Percentiles rank a stretch among this genome's conserved stretches.
These are phyloP conservation scores for Hypoxylon sp. DNA, from an alignment of 2,329 filamentous ascomycete genomes.

Conservation along the genomic window DNA sequence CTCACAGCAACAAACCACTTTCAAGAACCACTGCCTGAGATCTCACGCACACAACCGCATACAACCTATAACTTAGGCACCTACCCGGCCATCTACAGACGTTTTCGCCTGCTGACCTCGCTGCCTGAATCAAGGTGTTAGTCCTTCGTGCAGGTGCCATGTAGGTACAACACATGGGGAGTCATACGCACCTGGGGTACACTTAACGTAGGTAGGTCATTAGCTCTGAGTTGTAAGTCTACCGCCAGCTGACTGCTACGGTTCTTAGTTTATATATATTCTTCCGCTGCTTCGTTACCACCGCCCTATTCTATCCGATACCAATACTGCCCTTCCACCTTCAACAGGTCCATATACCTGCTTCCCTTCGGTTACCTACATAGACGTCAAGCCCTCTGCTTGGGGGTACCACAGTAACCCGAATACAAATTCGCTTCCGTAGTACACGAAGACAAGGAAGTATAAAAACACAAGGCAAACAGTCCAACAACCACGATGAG, in stretches of 20 bases:
- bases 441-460: constrained; percentile 6
- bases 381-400: not conserved
- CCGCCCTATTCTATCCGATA: constrained; percentile 5
- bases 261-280: constrained; percentile 19
- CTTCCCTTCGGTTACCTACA: constrained; percentile 4
- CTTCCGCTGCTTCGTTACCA: constrained; percentile 6
- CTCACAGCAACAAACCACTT: not conserved
- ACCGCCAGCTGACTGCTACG: constrained; percentile 26
- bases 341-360: not conserved
- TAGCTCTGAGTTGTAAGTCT: constrained; percentile 26
- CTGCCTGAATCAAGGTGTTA: constrained; percentile 15
- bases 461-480: constrained; percentile 1
- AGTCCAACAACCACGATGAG: constrained; percentile 67
- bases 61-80: not conserved
- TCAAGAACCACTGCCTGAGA: not conserved
- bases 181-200: constrained; percentile 22
- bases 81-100: not conserved
- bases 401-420: constrained; percentile 7
- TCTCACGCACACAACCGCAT: not conserved
- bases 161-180: constrained; percentile 25
- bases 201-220: constrained; percentile 25
- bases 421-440: constrained; percentile 5
- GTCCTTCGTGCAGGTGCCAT: constrained; percentile 25
- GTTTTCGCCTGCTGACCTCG: constrained; percentile 23
- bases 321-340: not conserved